phyloP scores from a whole-genome alignment of 257 asterid genomes.

The Ocimum tenuiflorum region DNA sequence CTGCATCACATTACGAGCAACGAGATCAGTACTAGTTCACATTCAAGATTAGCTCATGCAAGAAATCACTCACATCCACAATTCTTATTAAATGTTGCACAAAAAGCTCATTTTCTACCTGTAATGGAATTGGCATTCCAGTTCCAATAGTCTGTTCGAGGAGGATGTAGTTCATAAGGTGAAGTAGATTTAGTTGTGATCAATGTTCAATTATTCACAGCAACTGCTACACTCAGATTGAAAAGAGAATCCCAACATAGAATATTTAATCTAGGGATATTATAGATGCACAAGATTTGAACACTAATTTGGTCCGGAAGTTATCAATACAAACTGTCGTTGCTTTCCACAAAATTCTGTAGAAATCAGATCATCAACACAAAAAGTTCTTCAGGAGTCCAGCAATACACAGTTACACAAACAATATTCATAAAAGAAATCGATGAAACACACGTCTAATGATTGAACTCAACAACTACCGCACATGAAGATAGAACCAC shows the following conservation, averaged over 20 bases:
- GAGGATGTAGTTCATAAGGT: slow-evolving; percentile 23
- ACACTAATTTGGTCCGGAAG: not conserved
- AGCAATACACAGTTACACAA: not conserved
- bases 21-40: slow-evolving; percentile 18
- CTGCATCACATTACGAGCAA: slow-evolving; percentile 28
- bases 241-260: not conserved
- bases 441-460: not conserved
- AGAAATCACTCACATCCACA: not conserved
- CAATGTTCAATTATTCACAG: slow-evolving; percentile 19
- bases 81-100: slow-evolving; percentile 4
- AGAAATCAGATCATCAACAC: not conserved
- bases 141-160: slow-evolving; percentile 23
- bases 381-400: not conserved
- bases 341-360: not conserved
- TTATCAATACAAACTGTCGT: not conserved
- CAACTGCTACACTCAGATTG: slow-evolving; percentile 3
- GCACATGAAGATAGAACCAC: not conserved
- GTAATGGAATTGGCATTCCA: slow-evolving; percentile 40
- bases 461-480: not conserved
- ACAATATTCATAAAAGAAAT: not conserved
- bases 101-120: slow-evolving; percentile 53
- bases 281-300: not conserved
- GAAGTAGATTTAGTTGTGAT: slow-evolving; percentile 28
- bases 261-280: not conserved
- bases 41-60: slow-evolving; percentile 7